phyloP scores from a whole-genome alignment of 176 grass and related monocot genomes.

The Eragrostis curvula region DNA sequence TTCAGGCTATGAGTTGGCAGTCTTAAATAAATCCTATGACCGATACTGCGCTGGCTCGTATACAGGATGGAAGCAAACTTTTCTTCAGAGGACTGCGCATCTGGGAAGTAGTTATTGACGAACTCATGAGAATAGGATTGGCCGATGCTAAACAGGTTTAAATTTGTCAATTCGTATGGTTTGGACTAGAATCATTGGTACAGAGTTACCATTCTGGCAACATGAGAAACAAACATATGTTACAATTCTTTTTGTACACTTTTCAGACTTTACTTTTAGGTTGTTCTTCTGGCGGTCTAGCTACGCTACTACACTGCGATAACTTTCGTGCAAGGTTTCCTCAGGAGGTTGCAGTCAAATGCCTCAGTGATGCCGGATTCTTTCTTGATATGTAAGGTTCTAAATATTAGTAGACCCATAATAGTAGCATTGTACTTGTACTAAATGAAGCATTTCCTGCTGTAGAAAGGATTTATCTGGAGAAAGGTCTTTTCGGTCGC shows the following conservation, averaged over 20 bases:
- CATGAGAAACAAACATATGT: no score
- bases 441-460: conserved; percentile 16
- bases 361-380: conserved; percentile 82
- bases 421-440: neutral
- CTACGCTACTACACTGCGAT: conserved; percentile 78
- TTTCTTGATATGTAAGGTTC: conserved; percentile 70
- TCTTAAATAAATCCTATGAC: neutral
- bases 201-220: no score
- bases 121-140: conserved; percentile 69
- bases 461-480: conserved; percentile 73
- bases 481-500: conserved; percentile 49
- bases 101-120: conserved; percentile 63
- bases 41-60: neutral
- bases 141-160: conserved; percentile 65
- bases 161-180: neutral
- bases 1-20: neutral
- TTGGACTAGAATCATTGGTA: neutral
- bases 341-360: conserved; percentile 55
- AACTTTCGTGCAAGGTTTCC: conserved; percentile 58
- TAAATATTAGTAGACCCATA: neutral
- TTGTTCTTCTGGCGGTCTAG: conserved; percentile 84
- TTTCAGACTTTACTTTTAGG: conserved; percentile 77
- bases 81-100: conserved; percentile 79
- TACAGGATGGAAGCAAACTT: conserved; percentile 62
- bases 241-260: neutral